Percentiles rank a stretch among this genome's conserved stretches.
phyloP scores from a whole-genome alignment of 2,329 filamentous ascomycete species.

The Botrytis tulipae region DNA sequence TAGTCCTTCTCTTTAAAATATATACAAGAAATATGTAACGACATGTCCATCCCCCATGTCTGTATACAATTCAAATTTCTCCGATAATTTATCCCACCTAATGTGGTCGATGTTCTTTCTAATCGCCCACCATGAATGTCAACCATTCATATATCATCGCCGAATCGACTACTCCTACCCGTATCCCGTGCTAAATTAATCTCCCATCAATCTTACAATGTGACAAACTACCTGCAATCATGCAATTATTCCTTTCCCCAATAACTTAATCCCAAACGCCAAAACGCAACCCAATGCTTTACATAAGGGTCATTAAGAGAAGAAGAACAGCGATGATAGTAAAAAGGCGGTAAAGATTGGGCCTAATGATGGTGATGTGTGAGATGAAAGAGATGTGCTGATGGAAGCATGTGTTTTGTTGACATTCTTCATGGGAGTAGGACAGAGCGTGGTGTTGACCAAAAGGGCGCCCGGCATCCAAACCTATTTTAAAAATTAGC shows the following conservation, averaged over 20 bases:
- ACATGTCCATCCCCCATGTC: neutral
- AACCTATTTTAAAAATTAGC: conserved; percentile 8
- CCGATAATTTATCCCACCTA: neutral
- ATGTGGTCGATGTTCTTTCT: neutral
- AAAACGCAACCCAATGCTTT: conserved; percentile 13
- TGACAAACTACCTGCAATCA: neutral
- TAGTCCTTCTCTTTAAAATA: neutral
- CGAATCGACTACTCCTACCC: neutral
- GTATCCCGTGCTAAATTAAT: neutral
- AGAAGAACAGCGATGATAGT: neutral
- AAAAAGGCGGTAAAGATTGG: neutral
- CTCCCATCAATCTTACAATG: neutral
- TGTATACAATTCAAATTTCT: neutral
- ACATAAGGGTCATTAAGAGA: conserved; percentile 4
- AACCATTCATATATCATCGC: neutral
- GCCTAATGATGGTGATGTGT: neutral
- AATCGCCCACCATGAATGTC: neutral
- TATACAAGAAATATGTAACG: conserved; percentile 4
- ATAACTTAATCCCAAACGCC: conserved; percentile 5
- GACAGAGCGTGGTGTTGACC: conserved; percentile 22
- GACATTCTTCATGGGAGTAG: conserved; percentile 18
- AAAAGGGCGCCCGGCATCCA: conserved; percentile 16
- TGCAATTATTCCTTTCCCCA: neutral
- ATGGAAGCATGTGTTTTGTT: conserved; percentile 12
- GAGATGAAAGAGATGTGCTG: conserved; percentile 3